A percentile compares a stretch with the other conserved stretches of the same genome.
These are phyloP conservation scores for Syzygium grande DNA, from an alignment of 345 rosid species.

Conservation along the genomic window DNA sequence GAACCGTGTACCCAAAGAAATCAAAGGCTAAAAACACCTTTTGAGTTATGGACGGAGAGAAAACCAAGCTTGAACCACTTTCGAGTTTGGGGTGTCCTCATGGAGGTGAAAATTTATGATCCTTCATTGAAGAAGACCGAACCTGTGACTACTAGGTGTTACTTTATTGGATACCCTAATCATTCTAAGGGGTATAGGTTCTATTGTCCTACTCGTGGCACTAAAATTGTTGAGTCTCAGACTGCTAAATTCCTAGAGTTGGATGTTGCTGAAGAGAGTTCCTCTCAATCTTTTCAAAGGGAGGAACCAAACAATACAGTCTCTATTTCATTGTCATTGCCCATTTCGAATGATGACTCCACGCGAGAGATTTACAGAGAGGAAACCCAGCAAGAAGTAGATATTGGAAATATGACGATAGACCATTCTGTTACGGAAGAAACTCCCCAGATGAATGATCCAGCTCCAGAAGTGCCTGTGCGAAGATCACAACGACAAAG, in stretches of 20 bases:
- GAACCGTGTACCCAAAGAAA: not conserved
- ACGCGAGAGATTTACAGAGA: too few species aligned
- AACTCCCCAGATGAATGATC: too few species aligned
- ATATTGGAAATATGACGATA: too few species aligned
- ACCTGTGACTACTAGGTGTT: not conserved
- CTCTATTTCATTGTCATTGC: too few species aligned
- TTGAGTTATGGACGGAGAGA: not conserved
- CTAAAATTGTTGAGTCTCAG: not conserved
- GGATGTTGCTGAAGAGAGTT: not conserved
- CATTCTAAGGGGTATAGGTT: not conserved
- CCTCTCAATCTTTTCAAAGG: too few species aligned
- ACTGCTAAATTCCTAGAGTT: not conserved
- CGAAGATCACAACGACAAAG: not conserved
- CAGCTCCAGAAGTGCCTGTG: too few species aligned
- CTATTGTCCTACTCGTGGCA: not conserved
- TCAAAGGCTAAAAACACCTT: not conserved
- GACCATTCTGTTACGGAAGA: too few species aligned
- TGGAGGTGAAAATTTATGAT: not conserved
- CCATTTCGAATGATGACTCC: too few species aligned
- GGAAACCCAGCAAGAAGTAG: too few species aligned
- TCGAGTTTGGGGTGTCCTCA: not conserved
- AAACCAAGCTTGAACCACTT: not conserved
- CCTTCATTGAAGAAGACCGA: not conserved
- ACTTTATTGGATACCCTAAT: not conserved
- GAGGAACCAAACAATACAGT: too few species aligned